Evolutionary conservation across 306 rosid species (phyloP).

Genomic region (Prinsepia uniflora): DNA sequence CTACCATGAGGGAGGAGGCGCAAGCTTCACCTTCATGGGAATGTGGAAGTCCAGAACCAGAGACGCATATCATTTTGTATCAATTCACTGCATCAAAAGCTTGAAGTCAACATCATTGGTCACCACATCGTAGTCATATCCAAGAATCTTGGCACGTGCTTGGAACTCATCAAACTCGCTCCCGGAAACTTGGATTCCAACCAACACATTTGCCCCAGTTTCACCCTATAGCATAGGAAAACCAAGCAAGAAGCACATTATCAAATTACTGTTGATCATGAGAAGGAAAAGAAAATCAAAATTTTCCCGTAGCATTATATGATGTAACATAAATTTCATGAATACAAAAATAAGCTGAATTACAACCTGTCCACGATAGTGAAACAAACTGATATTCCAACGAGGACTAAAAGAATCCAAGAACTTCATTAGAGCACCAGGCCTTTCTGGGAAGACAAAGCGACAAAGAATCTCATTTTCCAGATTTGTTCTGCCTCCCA

Average conservation of each 20-base stretch:
- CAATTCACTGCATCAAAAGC: constrained; percentile 62
- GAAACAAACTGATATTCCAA: constrained; percentile 90
- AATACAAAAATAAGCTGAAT: constrained; percentile 6
- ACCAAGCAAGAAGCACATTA: background rate
- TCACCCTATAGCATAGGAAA: constrained; percentile 56
- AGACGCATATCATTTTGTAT: background rate
- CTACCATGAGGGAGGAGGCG: background rate
- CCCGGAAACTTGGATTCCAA: constrained; percentile 67
- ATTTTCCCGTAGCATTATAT: background rate
- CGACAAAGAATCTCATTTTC: constrained; percentile 82
- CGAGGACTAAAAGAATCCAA: constrained; percentile 85
- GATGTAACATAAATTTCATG: background rate
- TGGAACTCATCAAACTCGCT: constrained; percentile 64
- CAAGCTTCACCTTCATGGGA: background rate
- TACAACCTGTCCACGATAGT: constrained; percentile 72
- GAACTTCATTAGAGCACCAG: constrained; percentile 84
- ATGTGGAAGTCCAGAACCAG: background rate
- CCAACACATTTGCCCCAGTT: constrained; percentile 77
- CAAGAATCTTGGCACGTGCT: constrained; percentile 44
- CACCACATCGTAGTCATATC: constrained; percentile 67
- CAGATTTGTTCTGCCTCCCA: constrained; percentile 66
- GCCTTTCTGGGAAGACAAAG: constrained; percentile 87
- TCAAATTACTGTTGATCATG: background rate
- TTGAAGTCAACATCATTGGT: constrained; percentile 48
- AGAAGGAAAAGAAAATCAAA: background rate